These are phyloP conservation scores for Epicoccum nigrum DNA, from an alignment of 2,329 filamentous ascomycete species.

Conservation along the genomic window DNA sequence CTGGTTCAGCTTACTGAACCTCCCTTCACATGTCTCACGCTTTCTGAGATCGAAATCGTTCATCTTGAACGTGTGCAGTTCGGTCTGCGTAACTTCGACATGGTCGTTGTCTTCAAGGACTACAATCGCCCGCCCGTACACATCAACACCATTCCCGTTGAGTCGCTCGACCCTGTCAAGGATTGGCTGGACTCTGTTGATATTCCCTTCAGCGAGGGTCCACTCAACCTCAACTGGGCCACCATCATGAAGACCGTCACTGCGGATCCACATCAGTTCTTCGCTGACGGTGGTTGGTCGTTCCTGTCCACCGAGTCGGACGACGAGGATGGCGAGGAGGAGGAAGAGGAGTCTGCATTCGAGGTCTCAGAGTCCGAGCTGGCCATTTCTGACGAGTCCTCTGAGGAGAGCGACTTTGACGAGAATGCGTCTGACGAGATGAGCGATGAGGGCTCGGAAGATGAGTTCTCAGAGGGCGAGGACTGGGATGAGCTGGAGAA, in stretches of 20 bases:
- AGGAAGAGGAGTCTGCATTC: slow-evolving; percentile 89
- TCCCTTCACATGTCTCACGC: slow-evolving; percentile 92
- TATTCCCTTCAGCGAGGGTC: slow-evolving; percentile 91
- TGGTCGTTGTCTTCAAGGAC: slow-evolving; percentile 98
- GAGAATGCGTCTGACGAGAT: slow-evolving; percentile 86
- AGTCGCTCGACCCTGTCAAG: slow-evolving; percentile 92
- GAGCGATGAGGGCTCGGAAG: slow-evolving; percentile 64
- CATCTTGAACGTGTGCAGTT: slow-evolving; percentile 96
- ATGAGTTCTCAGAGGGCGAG: slow-evolving; percentile 68
- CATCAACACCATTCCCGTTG: slow-evolving; percentile 97
- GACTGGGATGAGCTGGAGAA: slow-evolving; percentile 95
- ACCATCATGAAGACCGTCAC: slow-evolving; percentile 99
- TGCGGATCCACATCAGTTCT: slow-evolving; percentile 92
- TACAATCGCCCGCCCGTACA: slow-evolving; percentile 89
- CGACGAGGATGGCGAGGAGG: slow-evolving; percentile 75
- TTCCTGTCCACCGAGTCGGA: slow-evolving; percentile 90
- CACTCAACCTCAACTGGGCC: slow-evolving; percentile 96
- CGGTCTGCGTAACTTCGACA: slow-evolving; percentile 97
- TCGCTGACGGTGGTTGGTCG: slow-evolving; percentile 91
- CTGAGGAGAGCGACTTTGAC: slow-evolving; percentile 90
- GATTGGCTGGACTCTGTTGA: slow-evolving; percentile 97
- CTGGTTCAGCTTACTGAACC: slow-evolving; percentile 96
- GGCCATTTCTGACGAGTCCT: slow-evolving; percentile 72
- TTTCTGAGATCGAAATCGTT: slow-evolving; percentile 94
- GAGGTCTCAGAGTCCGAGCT: slow-evolving; percentile 88